Percentiles rank a stretch among this genome's conserved stretches.
These are phyloP conservation scores for Tagetes erecta DNA, from an alignment of 129 eudicot genomes.

Conservation along the genomic window DNA sequence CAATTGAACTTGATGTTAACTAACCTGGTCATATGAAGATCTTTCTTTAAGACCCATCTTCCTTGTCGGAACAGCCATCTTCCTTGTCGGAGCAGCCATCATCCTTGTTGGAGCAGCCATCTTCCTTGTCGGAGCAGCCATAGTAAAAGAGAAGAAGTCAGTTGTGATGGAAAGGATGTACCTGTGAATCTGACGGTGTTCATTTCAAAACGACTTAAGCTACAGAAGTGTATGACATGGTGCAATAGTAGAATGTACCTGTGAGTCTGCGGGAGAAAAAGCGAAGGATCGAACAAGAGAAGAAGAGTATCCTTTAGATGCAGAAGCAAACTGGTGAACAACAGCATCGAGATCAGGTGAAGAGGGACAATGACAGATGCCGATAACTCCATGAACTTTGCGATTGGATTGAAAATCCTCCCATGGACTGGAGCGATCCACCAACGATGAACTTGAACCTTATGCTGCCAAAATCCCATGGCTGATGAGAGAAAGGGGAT, in stretches of 20 bases:
- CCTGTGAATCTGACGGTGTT: too few species aligned
- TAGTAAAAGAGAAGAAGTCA: too few species aligned
- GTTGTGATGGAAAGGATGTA: too few species aligned
- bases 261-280: slow-evolving; percentile 79
- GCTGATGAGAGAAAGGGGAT: slow-evolving; percentile 78
- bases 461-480: slow-evolving; percentile 83
- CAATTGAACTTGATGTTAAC: too few species aligned
- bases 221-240: too few species aligned
- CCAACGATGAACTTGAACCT: slow-evolving; percentile 79
- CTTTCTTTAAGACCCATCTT: too few species aligned
- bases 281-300: slow-evolving; percentile 87
- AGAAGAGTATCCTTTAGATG: slow-evolving; percentile 65
- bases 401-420: slow-evolving; percentile 93
- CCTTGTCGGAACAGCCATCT: too few species aligned
- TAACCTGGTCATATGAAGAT: too few species aligned
- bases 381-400: slow-evolving; percentile 73
- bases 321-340: slow-evolving; percentile 36
- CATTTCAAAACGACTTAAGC: too few species aligned
- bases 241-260: slow-evolving; percentile 36
- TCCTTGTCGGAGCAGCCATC: too few species aligned
- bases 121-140: too few species aligned
- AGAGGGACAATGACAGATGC: slow-evolving; percentile 81
- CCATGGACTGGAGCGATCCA: slow-evolving; percentile 88
- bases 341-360: slow-evolving; percentile 70
- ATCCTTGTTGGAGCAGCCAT: too few species aligned